Evolutionary conservation across 2,329 filamentous ascomycete species (phyloP), one percentile per base, ranked within the genome.

Genomic region (Beauveria varroae): DNA sequence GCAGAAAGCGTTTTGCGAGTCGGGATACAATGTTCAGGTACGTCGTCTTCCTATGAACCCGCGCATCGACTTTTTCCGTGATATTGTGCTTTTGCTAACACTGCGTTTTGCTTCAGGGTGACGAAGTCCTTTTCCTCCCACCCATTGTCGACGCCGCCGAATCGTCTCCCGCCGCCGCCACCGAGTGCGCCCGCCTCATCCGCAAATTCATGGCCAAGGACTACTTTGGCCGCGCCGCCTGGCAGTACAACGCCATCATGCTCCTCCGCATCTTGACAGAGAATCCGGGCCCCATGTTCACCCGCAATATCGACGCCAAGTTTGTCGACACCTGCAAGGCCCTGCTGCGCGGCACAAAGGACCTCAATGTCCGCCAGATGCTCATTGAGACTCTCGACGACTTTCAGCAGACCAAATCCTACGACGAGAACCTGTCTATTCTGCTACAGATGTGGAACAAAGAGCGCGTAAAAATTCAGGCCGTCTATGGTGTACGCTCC

Each of bases 241-340:
- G 87, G 67, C 93, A 98, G 74, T 98, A 97, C 81, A 97, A 98
- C 76, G 89, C 91, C 65, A 86, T 98, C 69, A 98, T 98, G 95
- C 83, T 99, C 61, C 81, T 96, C 67, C 88, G 93, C 64, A 99
- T 99, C 69, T 79, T 99, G 66, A 82, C 87, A 67, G 93, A 98
- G 73, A 97, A 99, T 72, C 95, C 95, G 0, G 93, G 93, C 34
- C 82, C 83, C 58, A 91, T 86, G 1, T 99, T 99, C 70, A 96
- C 93, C n/a, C 84, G 89, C 66, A 93, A 96, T 72, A 75, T 98
- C 47, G 93, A 97, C 74, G 82, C 87, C 70, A 91, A 91, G 69
- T 98, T 97, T 70, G 85, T 90, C 58, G 82, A 88, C 47, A 86
- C 86, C 0, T 76, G 90, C 18, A 93, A 93, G 75, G 83, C 90